Base-by-base conservation (phyloP, 306 rosid species). In the Corylus heterophylla region DNA sequence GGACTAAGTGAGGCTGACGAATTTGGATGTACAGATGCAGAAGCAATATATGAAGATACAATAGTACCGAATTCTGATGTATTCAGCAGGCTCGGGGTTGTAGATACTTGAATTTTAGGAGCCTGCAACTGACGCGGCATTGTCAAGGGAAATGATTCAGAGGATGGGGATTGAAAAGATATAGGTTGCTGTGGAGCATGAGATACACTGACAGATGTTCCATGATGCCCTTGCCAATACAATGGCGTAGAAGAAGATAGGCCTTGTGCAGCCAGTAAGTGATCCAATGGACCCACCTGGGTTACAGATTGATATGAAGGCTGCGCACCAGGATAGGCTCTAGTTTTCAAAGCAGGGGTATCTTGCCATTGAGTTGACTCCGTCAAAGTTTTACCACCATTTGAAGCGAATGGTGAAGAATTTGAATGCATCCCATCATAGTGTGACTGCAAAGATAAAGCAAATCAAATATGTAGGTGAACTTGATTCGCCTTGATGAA, bases 291-390 rank as follows among this genome's bases (percentile, higher is more conserved):
- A 69, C 72, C 78, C n/a, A 44, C 75, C 44, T 77, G 83, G 59
- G 62, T 39, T 49, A 73, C 67, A 79, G 86, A 70, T 72, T 82
- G 91, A 82, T 84, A 80, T 69, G 87, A 79, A 77, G 91, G 77
- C 81, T 79, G 73, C 54, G 74, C 85, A 78, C 73, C 69, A 44
- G 89, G 76, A 83, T 73, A 54, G 71, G 78, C 83, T 76, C 75
- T 80, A 64, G 80, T 69, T 8, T 45, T 82, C 77, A 86, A 74
- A 72, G 83, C 86, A 67, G 88, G 86, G 48, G 74, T 81, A 55
- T 92, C 89, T 71, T 78, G 86, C 86, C 87, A 78, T 77, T 42
- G 85, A 54, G 75, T 76, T 70, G 92, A 71, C 70, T 79, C 92
- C 20, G 86, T 56, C 69, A 74, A 71, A 75, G 71, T 74, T 74